These are phyloP conservation scores for Cyphellophora europaea DNA, from an alignment of 2,329 filamentous ascomycete species.

Conservation along the genomic window DNA sequence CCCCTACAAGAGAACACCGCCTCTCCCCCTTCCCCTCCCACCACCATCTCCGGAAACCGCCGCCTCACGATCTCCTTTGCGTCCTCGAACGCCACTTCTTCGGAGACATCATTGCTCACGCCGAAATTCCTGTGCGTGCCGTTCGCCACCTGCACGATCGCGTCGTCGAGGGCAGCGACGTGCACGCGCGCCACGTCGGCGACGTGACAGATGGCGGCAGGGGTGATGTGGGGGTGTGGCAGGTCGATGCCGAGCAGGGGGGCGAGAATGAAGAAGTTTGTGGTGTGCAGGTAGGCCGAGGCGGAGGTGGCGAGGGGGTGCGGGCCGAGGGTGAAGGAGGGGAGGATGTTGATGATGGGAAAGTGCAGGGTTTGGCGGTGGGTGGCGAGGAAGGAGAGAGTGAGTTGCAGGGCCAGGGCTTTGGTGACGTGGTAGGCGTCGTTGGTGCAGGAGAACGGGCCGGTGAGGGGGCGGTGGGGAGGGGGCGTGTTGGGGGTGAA, in stretches of 20 bases:
- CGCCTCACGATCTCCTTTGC: slow-evolving; percentile 15
- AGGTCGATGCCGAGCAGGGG: slow-evolving; percentile 3
- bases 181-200: slow-evolving; percentile 23
- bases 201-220: slow-evolving; percentile 12
- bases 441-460: slow-evolving; percentile 1
- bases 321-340: slow-evolving; percentile 4
- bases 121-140: no score
- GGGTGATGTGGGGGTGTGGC: background rate
- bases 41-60: slow-evolving; percentile 5
- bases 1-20: no score
- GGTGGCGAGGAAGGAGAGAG: background rate
- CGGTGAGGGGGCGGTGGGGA: no score
- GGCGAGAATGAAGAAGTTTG: slow-evolving; percentile 13
- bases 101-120: background rate
- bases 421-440: slow-evolving; percentile 1
- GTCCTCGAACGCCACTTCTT: slow-evolving; percentile 24
- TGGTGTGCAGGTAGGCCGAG: slow-evolving; percentile 7
- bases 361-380: slow-evolving; percentile 3
- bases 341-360: slow-evolving; percentile 4
- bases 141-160: background rate
- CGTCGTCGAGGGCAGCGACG: slow-evolving; percentile 17
- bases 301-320: slow-evolving; percentile 18
- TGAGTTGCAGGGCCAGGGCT: background rate
- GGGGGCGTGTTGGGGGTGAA: slow-evolving; percentile 1
- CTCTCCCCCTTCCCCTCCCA: no score